Evolutionary conservation across 1,284 basidiomycete genomes (phyloP).

Genomic region (Clitocybe nebularis): DNA sequence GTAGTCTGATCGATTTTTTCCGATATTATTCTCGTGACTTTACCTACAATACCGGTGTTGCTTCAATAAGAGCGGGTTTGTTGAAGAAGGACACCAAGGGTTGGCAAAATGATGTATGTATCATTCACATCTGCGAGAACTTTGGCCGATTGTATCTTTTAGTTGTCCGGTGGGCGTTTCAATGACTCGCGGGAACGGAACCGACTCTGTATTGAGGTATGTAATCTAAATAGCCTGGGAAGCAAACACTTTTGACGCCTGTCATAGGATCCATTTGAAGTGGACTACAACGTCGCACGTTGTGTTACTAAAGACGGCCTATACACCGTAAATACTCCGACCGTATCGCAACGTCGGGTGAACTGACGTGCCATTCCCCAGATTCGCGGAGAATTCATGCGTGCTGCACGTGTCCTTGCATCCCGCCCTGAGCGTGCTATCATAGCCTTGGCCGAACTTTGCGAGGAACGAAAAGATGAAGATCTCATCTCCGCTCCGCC

Average conservation of each 20-base stretch:
- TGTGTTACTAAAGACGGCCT: conserved; percentile 97
- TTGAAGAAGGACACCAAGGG: conserved; percentile 90
- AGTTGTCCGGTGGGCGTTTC: conserved; percentile 49
- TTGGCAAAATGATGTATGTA: conserved; percentile 86
- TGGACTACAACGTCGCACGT: conserved; percentile 91
- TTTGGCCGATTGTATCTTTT: conserved; percentile 1
- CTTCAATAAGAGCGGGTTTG: conserved; percentile 87
- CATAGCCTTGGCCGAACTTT: conserved; percentile 77
- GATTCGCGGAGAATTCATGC: conserved; percentile 99
- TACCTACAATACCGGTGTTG: conserved; percentile 86
- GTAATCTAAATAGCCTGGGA: too few species aligned
- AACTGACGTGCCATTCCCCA: too few species aligned
- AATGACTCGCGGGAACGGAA: conserved; percentile 86
- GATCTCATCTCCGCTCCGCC: conserved; percentile 51
- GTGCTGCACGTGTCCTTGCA: conserved; percentile 82
- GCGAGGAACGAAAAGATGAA: conserved; percentile 71
- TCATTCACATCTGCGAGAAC: conserved; percentile 2
- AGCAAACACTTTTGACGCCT: conserved; percentile 9
- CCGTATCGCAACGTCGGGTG: too few species aligned
- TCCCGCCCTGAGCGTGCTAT: conserved; percentile 79
- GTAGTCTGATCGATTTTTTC: conserved; percentile 94
- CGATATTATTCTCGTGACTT: conserved; percentile 95
- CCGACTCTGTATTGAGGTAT: conserved; percentile 89
- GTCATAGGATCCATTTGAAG: conserved; percentile 89
- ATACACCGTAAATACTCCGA: conserved; percentile 67